Evolutionary conservation across 495 filamentous ascomycete species (phyloP).

Genomic region (Aspergillus kassunensis): DNA sequence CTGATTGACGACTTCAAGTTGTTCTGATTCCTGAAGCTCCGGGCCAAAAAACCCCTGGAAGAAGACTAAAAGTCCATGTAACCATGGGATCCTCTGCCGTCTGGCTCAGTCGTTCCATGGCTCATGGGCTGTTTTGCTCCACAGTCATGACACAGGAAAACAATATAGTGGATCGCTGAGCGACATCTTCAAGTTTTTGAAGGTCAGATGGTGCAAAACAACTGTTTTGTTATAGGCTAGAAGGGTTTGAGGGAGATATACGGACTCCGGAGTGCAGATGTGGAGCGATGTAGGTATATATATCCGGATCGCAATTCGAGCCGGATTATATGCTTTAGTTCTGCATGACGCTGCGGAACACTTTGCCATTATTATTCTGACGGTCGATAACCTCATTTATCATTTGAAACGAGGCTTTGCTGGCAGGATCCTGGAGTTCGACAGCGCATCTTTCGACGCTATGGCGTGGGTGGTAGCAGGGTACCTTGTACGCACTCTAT

Average conservation of each 20-base stretch:
- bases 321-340: conserved; percentile 5
- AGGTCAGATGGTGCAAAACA: neutral
- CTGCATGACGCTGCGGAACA: conserved; percentile 6
- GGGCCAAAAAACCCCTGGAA: neutral
- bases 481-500: neutral
- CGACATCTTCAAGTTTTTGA: neutral
- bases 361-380: neutral
- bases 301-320: neutral
- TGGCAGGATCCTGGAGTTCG: neutral
- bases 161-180: neutral
- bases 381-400: neutral
- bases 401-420: neutral
- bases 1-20: too few relatives aligned
- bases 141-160: neutral
- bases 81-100: neutral
- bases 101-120: neutral
- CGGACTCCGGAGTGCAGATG: neutral
- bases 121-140: conserved; percentile 1
- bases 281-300: neutral
- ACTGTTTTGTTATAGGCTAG: neutral
- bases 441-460: conserved; percentile 1
- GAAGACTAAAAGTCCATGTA: neutral
- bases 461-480: neutral
- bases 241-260: too few relatives aligned
- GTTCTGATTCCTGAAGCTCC: neutral